Conservation (phyloP, 176 grass and related monocot genomes). For the Eremochloa ophiuroides region DNA sequence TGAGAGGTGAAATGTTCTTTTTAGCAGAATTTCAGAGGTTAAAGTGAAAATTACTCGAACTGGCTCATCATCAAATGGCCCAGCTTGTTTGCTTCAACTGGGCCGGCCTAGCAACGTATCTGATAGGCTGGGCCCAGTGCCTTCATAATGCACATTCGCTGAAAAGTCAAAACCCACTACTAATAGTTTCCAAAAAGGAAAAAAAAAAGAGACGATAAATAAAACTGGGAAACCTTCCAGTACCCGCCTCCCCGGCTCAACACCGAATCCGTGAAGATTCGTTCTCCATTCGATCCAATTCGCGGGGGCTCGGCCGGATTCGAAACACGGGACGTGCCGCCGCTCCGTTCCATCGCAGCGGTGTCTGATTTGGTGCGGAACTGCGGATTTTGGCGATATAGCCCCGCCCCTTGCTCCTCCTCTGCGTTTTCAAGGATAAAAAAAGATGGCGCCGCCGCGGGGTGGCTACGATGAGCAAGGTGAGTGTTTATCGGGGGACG, state of each 20-base stretch:
- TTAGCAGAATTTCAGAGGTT: not conserved
- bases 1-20: not conserved
- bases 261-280: not conserved
- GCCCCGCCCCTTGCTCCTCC: not conserved
- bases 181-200: not conserved
- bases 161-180: not conserved
- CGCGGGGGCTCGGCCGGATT: not conserved
- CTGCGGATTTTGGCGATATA: not conserved
- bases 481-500: not conserved
- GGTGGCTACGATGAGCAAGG: slow-evolving; percentile 34
- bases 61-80: not conserved
- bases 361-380: slow-evolving; percentile 7
- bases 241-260: not conserved
- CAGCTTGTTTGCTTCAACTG: not conserved
- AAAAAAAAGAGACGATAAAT: not conserved
- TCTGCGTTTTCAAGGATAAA: slow-evolving; percentile 11
- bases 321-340: not conserved
- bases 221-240: not conserved
- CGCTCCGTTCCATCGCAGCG: not conserved
- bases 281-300: not conserved
- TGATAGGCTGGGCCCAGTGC: not conserved
- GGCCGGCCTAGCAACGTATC: not conserved
- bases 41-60: not conserved
- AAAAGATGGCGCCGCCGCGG: slow-evolving; percentile 24
- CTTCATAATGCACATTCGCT: not conserved